These are phyloP conservation scores for Epichloe bromicola DNA, from an alignment of 2,329 filamentous ascomycete species.

Conservation along the genomic window DNA sequence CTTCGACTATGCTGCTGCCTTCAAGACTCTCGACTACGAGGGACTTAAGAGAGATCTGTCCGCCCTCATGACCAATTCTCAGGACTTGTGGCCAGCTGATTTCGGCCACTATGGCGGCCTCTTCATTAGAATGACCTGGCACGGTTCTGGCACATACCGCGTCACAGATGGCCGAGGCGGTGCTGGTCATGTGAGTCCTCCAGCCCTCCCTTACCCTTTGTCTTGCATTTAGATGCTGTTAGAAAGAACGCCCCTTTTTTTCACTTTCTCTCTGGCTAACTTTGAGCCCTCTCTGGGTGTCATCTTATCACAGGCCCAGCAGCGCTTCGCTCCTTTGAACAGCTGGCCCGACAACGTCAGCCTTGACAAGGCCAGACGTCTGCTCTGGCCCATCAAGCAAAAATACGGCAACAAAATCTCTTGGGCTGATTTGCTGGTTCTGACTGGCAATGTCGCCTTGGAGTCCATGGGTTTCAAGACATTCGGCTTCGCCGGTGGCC, in stretches of 20 bases:
- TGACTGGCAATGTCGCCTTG: slow-evolving; percentile 64
- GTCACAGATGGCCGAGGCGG: slow-evolving; percentile 63
- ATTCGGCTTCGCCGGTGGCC: slow-evolving; percentile 61
- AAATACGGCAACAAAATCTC: slow-evolving; percentile 77
- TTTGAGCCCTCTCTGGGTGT: neutral
- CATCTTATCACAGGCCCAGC: slow-evolving; percentile 40
- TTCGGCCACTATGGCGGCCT: slow-evolving; percentile 72
- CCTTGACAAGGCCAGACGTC: slow-evolving; percentile 68
- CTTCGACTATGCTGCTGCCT: slow-evolving; percentile 61
- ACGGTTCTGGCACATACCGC: slow-evolving; percentile 67
- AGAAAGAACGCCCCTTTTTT: too few species aligned
- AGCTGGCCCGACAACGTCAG: slow-evolving; percentile 68
- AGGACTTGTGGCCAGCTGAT: slow-evolving; percentile 74
- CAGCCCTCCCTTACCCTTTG: neutral
- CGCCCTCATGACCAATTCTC: slow-evolving; percentile 63
- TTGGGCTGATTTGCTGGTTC: slow-evolving; percentile 60
- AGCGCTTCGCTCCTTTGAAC: slow-evolving; percentile 70
- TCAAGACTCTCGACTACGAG: slow-evolving; percentile 44
- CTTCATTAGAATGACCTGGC: slow-evolving; percentile 73
- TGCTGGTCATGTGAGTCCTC: slow-evolving; percentile 38
- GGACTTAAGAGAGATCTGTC: slow-evolving; percentile 65
- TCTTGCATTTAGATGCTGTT: too few species aligned
- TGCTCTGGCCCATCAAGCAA: slow-evolving; percentile 72
- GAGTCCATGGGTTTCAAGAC: slow-evolving; percentile 66
- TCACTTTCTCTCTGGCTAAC: neutral